Base-by-base conservation (phyloP, 2,329 filamentous ascomycete species). In the Aspergillus ibericus region DNA sequence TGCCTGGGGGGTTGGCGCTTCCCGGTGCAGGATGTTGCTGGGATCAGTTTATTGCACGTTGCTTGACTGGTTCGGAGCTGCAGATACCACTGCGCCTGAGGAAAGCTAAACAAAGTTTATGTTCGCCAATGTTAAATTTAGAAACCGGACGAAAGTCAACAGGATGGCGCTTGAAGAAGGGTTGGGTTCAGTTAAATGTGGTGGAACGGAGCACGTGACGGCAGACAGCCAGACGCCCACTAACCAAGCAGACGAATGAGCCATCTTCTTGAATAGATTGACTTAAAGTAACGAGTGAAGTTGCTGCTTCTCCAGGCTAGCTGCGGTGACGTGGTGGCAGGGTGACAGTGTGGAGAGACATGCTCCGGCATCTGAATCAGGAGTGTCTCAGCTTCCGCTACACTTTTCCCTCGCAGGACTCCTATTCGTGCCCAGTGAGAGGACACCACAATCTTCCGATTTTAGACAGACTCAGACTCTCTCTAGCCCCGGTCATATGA, bases 21-120 rank as follows among this genome's bases (percentile, higher is more conserved):
- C 53, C 36, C 58, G 63, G 58, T 63, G 59, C 58, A 60, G 55
- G 55, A 63, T 35, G 51, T n/a, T 55, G 59, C 59, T 54, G 34
- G 40, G 53, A 42, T 58, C 25, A 42, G 35, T 44, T 16, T 27
- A 27, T 36, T 29, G 34, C 29, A 38, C 22, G 22, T 48, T n/a
- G 18, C 13, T 49, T 55, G 42, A 60, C 55, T 60, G 59, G 59
- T 27, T 20, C 40, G 38, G 36, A 53, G 44, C 20, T 55, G 40
- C 42, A 50, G 27, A n/a, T 35, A 1, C 16, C 8, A 15, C 18
- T 3, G 20, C 3, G 13, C 5, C 3, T 15, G 18, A 15, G 4
- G 13, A 42, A 18, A 42, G 12, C 18, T 42, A 42, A 12, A 1
- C 38, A 32, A 9, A 10, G 10, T 12, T 13, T 13, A 10, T 42